Conservation (phyloP, 805 yeast species). For the Saitoella complicata region DNA sequence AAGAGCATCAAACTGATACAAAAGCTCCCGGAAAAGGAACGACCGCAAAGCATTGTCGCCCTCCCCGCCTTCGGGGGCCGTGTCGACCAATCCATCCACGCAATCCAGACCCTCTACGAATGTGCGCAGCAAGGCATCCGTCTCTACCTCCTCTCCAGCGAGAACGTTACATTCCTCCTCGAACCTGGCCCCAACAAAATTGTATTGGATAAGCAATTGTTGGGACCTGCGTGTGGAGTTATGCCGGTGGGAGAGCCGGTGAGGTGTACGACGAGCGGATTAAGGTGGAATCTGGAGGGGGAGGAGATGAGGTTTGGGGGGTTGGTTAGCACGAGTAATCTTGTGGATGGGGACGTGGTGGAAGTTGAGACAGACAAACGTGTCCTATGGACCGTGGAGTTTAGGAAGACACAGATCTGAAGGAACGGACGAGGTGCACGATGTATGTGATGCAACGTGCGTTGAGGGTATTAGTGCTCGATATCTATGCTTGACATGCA, state of each 20-base stretch:
- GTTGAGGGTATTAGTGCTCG: too few species aligned
- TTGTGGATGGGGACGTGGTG: not conserved
- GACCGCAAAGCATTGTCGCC: not conserved
- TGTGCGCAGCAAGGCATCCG: not conserved
- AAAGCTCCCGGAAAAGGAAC: not conserved
- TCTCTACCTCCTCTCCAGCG: not conserved
- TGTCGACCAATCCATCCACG: slow-evolving; percentile 1
- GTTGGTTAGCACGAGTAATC: slow-evolving; percentile 1
- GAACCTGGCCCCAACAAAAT: not conserved
- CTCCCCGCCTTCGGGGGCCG: not conserved
- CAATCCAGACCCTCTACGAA: not conserved
- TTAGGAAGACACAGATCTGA: not conserved
- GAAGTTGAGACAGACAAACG: not conserved
- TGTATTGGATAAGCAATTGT: not conserved
- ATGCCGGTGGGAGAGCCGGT: not conserved
- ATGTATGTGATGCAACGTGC: not conserved
- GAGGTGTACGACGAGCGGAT: not conserved
- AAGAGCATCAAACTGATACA: not conserved
- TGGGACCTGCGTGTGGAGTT: not conserved
- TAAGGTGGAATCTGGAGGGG: slow-evolving; percentile 1
- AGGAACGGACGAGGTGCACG: not conserved
- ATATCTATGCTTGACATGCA: slow-evolving; percentile 1
- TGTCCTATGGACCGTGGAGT: slow-evolving; percentile 1
- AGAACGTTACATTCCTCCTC: not conserved
- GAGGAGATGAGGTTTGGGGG: not conserved